Evolutionary conservation across 352 stramenopile species (phyloP).

Genomic region (Phytophthora fragariae): DNA sequence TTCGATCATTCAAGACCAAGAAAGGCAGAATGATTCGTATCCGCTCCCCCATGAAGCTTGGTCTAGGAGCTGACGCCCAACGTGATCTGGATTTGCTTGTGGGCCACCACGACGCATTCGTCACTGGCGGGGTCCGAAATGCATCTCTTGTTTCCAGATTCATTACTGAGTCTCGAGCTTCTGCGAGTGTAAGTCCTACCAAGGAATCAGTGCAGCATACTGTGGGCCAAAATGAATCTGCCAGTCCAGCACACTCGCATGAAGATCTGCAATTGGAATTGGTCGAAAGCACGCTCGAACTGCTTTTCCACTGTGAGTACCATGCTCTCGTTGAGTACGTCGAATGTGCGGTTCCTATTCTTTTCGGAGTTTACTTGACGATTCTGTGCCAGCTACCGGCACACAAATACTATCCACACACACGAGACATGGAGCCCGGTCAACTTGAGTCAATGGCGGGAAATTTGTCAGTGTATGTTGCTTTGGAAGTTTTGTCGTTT

Average conservation of each 20-base stretch:
- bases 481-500: constrained; percentile 21
- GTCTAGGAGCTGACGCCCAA: background rate
- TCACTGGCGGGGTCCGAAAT: background rate
- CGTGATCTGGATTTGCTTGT: constrained; percentile 18
- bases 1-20: constrained; percentile 11
- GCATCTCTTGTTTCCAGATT: background rate
- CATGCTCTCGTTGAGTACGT: constrained; percentile 35
- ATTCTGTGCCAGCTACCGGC: constrained; percentile 26
- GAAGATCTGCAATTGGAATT: constrained; percentile 7
- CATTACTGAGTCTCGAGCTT: background rate
- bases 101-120: constrained; percentile 1
- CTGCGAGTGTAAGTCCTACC: background rate
- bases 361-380: constrained; percentile 28
- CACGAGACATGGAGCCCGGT: constrained; percentile 16
- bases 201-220: background rate
- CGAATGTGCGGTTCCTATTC: constrained; percentile 31
- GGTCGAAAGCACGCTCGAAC: constrained; percentile 19
- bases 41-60: constrained; percentile 9
- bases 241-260: background rate
- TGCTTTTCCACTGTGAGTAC: constrained; percentile 44
- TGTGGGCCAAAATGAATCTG: background rate
- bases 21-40: constrained; percentile 11
- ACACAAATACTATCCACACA: constrained; percentile 32
- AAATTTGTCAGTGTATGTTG: constrained; percentile 25
- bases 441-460: constrained; percentile 16